phyloP scores from a whole-genome alignment of 2,329 filamentous ascomycete species.

The Penicillium sp. region DNA sequence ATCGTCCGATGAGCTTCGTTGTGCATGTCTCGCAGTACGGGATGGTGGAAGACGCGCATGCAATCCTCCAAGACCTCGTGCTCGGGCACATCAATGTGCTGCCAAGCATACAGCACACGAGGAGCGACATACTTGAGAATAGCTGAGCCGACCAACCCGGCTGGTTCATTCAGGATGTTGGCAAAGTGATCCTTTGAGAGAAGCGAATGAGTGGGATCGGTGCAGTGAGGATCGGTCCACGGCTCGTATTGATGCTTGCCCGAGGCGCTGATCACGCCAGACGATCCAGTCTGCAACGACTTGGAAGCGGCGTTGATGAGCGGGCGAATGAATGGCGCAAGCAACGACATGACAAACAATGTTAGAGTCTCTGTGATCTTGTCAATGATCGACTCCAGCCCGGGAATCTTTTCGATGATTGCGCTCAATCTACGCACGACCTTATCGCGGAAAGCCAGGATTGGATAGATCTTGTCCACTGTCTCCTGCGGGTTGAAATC shows the following conservation, averaged over 20 bases:
- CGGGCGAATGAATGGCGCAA: constrained; percentile 86
- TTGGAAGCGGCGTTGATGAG: constrained; percentile 84
- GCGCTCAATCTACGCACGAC: constrained; percentile 81
- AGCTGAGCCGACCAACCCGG: constrained; percentile 65
- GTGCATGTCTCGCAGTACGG: constrained; percentile 67
- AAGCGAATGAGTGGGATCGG: constrained; percentile 76
- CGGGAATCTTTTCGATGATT: constrained; percentile 83
- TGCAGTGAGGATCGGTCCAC: constrained; percentile 69
- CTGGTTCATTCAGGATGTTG: constrained; percentile 69
- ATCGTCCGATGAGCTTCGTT: constrained; percentile 80
- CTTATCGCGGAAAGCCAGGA: constrained; percentile 87
- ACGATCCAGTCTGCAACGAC: constrained; percentile 77
- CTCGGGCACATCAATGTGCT: constrained; percentile 74
- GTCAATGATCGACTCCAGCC: constrained; percentile 81
- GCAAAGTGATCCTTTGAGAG: constrained; percentile 81
- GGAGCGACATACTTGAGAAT: constrained; percentile 84
- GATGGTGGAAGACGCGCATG: constrained; percentile 82
- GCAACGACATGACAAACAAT: constrained; percentile 80
- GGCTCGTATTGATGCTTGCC: constrained; percentile 71
- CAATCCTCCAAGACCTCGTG: constrained; percentile 80
- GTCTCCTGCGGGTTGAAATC: constrained; percentile 74
- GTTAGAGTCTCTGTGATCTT: constrained; percentile 91
- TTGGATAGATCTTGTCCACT: constrained; percentile 81
- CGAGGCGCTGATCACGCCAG: constrained; percentile 60
- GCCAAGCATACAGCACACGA: constrained; percentile 86